phyloP scores from a whole-genome alignment of 805 yeast genomes.

The Tetrapisispora iriomotensis region DNA sequence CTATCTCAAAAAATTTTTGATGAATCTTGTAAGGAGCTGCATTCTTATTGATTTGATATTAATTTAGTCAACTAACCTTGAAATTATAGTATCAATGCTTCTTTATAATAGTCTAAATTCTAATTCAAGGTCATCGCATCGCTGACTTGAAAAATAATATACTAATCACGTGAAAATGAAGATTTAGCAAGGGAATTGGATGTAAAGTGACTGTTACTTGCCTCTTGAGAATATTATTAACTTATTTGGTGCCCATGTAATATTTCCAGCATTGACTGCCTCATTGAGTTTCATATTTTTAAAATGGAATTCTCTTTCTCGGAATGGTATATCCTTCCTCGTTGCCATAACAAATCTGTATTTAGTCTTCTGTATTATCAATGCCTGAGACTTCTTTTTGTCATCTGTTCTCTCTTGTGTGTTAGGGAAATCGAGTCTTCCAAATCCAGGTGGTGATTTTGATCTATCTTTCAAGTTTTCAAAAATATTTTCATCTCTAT shows the following conservation, averaged over 20 bases:
- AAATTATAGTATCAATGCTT: too few relatives aligned
- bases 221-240: conserved; percentile 2
- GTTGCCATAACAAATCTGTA: conserved; percentile 38
- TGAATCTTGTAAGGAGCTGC: too few relatives aligned
- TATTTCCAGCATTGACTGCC: conserved; percentile 27
- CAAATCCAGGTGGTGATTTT: conserved; percentile 50
- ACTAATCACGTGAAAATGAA: neutral
- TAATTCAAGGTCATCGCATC: too few relatives aligned
- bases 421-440: conserved; percentile 47
- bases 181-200: neutral
- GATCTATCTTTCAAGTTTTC: conserved; percentile 29
- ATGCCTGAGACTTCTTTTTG: conserved; percentile 26
- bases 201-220: neutral
- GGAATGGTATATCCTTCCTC: conserved; percentile 23
- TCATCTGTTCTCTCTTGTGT: conserved; percentile 41
- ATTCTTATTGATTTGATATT: too few relatives aligned
- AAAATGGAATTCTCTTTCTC: conserved; percentile 36
- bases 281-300: conserved; percentile 33
- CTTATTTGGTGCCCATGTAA: conserved; percentile 22
- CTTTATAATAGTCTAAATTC: too few relatives aligned
- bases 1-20: too few relatives aligned
- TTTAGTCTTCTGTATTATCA: conserved; percentile 33
- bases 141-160: too few relatives aligned
- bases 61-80: too few relatives aligned
- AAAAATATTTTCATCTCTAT: conserved; percentile 16